phyloP scores from a whole-genome alignment of 2,329 filamentous ascomycete species.

The Penicillium sp. region DNA sequence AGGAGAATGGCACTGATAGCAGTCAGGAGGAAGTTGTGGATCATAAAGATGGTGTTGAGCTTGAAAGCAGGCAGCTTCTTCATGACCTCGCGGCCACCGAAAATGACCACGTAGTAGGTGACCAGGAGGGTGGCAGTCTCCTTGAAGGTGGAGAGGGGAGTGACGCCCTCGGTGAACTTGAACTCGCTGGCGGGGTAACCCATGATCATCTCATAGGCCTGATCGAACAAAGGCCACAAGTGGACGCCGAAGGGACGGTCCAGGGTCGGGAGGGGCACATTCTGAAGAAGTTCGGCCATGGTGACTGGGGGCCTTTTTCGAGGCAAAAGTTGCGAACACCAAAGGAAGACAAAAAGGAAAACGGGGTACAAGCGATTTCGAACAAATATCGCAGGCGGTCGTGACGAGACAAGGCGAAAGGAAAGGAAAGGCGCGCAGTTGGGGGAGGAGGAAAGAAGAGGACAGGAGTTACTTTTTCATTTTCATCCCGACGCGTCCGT shows the following conservation, averaged over 20 bases:
- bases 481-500: constrained; percentile 34
- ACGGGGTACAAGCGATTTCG: constrained; percentile 6
- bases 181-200: constrained; percentile 89
- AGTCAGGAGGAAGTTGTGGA: constrained; percentile 96
- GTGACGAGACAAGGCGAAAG: constrained; percentile 58
- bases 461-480: constrained; percentile 22
- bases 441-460: constrained; percentile 70
- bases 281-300: constrained; percentile 57
- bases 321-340: neutral
- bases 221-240: constrained; percentile 93
- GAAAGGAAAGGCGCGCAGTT: constrained; percentile 55
- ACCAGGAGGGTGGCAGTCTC: constrained; percentile 79
- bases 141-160: constrained; percentile 87
- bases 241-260: constrained; percentile 90
- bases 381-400: constrained; percentile 5
- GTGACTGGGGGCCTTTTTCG: constrained; percentile 23
- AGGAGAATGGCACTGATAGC: constrained; percentile 79
- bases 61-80: constrained; percentile 82
- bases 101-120: constrained; percentile 91
- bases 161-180: constrained; percentile 77
- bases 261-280: constrained; percentile 73
- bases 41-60: constrained; percentile 86
- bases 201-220: constrained; percentile 73
- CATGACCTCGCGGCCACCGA: constrained; percentile 92
- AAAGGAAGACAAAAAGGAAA: constrained; percentile 18